Percentiles rank a stretch among this genome's conserved stretches.
Conservation (phyloP, 768 basidiomycete species). For the Neoboletus subvelutipes region DNA sequence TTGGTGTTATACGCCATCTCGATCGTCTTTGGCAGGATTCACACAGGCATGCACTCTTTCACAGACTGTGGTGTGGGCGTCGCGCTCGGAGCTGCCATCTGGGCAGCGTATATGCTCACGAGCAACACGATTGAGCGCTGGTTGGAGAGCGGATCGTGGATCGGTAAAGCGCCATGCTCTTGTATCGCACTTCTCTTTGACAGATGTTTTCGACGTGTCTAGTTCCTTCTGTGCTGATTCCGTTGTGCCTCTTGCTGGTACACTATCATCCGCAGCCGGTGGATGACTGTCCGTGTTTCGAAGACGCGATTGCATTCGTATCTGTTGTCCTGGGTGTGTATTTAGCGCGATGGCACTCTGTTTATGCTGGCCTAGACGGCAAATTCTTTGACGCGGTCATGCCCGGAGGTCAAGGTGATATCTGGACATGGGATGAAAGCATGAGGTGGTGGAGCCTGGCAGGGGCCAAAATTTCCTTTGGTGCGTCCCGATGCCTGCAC, state of each 20-base stretch:
- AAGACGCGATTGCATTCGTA: conserved; percentile 93
- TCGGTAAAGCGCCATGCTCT: conserved; percentile 27
- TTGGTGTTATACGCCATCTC: conserved; percentile 62
- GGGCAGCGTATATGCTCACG: conserved; percentile 43
- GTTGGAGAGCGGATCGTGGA: conserved; percentile 38
- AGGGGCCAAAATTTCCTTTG: conserved; percentile 40
- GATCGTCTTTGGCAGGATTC: conserved; percentile 78
- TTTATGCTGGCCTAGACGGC: conserved; percentile 41
- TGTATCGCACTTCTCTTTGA: conserved; percentile 20
- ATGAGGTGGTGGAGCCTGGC: conserved; percentile 39
- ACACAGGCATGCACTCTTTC: conserved; percentile 88
- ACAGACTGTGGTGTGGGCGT: conserved; percentile 68
- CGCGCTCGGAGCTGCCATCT: conserved; percentile 63
- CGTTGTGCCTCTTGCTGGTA: conserved; percentile 70
- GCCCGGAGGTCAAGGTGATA: conserved; percentile 56
- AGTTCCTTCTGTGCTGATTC: conserved; percentile 62
- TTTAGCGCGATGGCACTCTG: conserved; percentile 63
- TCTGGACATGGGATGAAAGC: conserved; percentile 34
- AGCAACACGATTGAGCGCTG: conserved; percentile 43
- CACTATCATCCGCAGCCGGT: conserved; percentile 92
- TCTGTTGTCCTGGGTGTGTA: conserved; percentile 77
- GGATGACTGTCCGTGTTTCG: conserved; percentile 97
- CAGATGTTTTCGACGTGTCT: background rate
- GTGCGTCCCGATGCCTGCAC: conserved; percentile 27
- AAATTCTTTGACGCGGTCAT: conserved; percentile 38